Evolutionary conservation across 768 basidiomycete species (phyloP).

Genomic region (Tephrocybe sp.): DNA sequence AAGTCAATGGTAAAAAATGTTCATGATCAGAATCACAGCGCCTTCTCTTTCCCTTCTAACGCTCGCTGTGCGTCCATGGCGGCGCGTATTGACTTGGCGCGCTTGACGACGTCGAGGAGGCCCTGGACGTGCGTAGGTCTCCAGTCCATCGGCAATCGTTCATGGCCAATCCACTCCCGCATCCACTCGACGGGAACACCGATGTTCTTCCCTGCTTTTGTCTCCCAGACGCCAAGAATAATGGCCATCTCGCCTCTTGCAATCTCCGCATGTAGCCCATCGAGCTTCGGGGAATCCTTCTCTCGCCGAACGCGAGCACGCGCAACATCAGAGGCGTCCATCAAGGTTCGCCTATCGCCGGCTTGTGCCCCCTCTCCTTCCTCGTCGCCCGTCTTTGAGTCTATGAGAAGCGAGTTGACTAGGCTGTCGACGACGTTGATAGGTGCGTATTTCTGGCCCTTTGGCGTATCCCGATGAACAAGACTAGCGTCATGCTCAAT

Average conservation of each 20-base stretch:
- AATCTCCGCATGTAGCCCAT: conserved; percentile 52
- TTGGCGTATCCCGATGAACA: conserved; percentile 47
- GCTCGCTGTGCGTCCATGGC: conserved; percentile 21
- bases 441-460: conserved; percentile 45
- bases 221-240: conserved; percentile 56
- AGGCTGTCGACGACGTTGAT: conserved; percentile 33
- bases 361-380: conserved; percentile 24
- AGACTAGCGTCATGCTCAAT: conserved; percentile 65
- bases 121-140: conserved; percentile 36
- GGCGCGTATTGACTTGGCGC: conserved; percentile 28
- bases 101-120: conserved; percentile 33
- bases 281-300: conserved; percentile 38
- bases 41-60: background rate
- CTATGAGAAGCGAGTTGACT: conserved; percentile 36
- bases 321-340: conserved; percentile 45
- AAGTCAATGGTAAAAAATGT: no score
- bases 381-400: conserved; percentile 30
- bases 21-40: no score
- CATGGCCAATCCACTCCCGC: conserved; percentile 48
- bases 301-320: conserved; percentile 54
- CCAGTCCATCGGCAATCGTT: conserved; percentile 51
- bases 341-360: conserved; percentile 24
- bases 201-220: conserved; percentile 30
- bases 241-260: conserved; percentile 71
- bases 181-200: conserved; percentile 49